These are phyloP conservation scores for Crithidia fasciculata DNA, from an alignment of 208 protist species.

Conservation along the genomic window DNA sequence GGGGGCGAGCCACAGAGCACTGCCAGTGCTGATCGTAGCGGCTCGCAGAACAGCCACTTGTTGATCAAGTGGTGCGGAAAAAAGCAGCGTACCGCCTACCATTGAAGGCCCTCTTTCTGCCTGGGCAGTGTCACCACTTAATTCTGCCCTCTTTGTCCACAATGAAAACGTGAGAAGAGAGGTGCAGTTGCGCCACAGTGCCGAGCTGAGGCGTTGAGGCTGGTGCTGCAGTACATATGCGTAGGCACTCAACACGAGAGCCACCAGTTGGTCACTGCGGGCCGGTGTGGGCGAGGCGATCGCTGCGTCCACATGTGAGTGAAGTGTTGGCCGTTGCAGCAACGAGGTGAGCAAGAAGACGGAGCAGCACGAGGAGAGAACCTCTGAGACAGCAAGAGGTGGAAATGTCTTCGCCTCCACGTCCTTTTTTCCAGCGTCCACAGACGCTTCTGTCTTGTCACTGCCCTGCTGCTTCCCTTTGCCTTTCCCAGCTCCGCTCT, in stretches of 20 bases:
- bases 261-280: background rate
- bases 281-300: background rate
- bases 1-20: slow-evolving; percentile 24
- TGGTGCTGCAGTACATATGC: slow-evolving; percentile 27
- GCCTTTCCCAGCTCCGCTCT: background rate
- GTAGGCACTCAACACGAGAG: slow-evolving; percentile 8
- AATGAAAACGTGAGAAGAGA: background rate
- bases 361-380: slow-evolving; percentile 6
- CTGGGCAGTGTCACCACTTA: background rate
- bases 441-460: background rate
- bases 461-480: slow-evolving; percentile 13
- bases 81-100: background rate
- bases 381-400: background rate
- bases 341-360: background rate
- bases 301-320: background rate
- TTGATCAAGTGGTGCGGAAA: background rate
- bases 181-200: slow-evolving; percentile 17
- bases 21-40: slow-evolving; percentile 21
- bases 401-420: background rate
- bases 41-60: background rate
- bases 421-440: background rate
- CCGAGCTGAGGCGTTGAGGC: slow-evolving; percentile 25
- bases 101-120: background rate
- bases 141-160: background rate
- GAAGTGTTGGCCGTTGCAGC: background rate